phyloP scores from a whole-genome alignment of 345 rosid genomes.

The Clausena lansium region DNA sequence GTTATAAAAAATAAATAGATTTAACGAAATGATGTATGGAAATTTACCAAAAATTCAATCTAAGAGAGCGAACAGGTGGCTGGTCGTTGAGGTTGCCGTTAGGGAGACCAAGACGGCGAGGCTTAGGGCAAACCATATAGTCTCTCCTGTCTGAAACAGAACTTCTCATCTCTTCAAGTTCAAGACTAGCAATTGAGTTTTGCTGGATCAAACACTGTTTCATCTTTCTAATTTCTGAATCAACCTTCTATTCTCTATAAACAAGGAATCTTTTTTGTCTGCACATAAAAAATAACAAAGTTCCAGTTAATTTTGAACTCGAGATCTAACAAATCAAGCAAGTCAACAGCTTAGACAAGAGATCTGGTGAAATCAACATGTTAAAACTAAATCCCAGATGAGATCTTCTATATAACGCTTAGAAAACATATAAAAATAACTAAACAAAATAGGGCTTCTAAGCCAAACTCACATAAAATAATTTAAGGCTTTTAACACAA shows the following conservation, averaged over 20 bases:
- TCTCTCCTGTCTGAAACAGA: slow-evolving; percentile 40
- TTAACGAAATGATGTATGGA: background rate
- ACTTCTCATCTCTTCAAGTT: slow-evolving; percentile 55
- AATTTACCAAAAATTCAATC: slow-evolving; percentile 56
- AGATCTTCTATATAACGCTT: background rate
- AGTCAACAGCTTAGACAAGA: background rate
- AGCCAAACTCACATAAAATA: background rate
- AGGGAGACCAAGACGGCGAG: slow-evolving; percentile 55
- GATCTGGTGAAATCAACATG: background rate
- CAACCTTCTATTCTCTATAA: background rate
- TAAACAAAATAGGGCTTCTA: background rate
- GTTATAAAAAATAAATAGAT: background rate
- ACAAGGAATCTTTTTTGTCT: background rate
- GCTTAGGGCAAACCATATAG: slow-evolving; percentile 70
- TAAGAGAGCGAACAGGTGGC: slow-evolving; percentile 45
- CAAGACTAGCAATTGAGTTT: slow-evolving; percentile 43
- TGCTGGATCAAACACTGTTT: slow-evolving; percentile 64
- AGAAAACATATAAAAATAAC: background rate
- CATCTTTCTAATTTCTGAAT: slow-evolving; percentile 28
- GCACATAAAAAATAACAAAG: background rate
- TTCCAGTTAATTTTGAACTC: slow-evolving; percentile 5
- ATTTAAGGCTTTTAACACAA: background rate
- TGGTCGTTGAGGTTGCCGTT: slow-evolving; percentile 39
- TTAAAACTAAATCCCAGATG: background rate
- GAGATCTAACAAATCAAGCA: slow-evolving; percentile 26